phyloP scores from a whole-genome alignment of 2,329 filamentous ascomycete species.

The Apiospora arundinis region DNA sequence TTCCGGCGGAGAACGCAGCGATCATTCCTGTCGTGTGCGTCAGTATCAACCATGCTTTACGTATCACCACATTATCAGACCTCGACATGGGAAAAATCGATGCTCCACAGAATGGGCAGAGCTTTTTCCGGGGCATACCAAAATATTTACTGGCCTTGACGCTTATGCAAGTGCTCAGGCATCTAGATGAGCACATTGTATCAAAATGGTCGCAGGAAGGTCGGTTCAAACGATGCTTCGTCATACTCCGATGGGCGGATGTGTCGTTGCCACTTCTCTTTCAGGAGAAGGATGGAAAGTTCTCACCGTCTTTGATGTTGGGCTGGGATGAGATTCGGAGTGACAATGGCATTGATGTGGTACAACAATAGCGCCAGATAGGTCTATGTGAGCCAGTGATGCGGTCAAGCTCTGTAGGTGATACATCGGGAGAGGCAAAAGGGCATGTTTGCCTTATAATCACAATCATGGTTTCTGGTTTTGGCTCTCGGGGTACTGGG shows the following conservation, averaged over 20 bases:
- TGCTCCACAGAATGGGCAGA: not conserved
- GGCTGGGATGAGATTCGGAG: not conserved
- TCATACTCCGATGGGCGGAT: not conserved
- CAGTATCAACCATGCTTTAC: not conserved
- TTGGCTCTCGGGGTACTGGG: no score
- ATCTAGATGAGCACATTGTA: not conserved
- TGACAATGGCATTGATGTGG: not conserved
- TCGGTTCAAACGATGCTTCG: not conserved
- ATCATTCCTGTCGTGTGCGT: constrained; percentile 6
- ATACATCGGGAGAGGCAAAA: not conserved
- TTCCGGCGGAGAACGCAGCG: not conserved
- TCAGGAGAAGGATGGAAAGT: not conserved
- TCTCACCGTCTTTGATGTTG: not conserved
- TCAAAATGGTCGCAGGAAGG: not conserved
- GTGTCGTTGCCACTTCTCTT: not conserved
- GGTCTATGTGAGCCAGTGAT: not conserved
- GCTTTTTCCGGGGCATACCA: fast-evolving
- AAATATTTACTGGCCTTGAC: not conserved
- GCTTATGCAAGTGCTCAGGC: not conserved
- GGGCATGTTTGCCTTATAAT: no score
- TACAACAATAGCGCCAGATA: not conserved
- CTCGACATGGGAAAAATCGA: not conserved
- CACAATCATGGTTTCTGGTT: no score
- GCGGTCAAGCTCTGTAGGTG: not conserved
- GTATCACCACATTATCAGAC: not conserved